These are phyloP conservation scores for Barnettozyma wickerhamii DNA, from an alignment of 805 yeast species.

Conservation along the genomic window DNA sequence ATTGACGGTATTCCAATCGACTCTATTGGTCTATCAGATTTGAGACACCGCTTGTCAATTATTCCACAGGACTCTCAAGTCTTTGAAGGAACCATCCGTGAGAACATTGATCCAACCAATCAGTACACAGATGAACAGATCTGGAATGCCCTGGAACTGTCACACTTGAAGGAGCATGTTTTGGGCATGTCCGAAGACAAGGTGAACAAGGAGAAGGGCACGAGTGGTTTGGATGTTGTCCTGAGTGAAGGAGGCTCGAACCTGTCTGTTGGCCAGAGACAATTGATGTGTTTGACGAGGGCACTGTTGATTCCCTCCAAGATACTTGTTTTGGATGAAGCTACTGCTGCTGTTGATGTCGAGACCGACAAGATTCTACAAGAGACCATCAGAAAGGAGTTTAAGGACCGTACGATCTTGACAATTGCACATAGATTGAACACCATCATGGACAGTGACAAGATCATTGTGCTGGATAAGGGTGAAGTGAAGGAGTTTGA, in stretches of 20 bases:
- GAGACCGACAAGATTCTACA: slow-evolving; percentile 77
- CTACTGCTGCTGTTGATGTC: slow-evolving; percentile 87
- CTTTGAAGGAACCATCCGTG: slow-evolving; percentile 80
- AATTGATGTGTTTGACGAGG: slow-evolving; percentile 76
- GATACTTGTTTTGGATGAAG: slow-evolving; percentile 74
- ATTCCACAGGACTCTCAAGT: slow-evolving; percentile 95
- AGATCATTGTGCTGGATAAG: slow-evolving; percentile 68
- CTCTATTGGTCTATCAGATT: slow-evolving; percentile 67
- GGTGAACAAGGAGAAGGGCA: slow-evolving; percentile 37
- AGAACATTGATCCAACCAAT: slow-evolving; percentile 80
- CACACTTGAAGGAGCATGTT: slow-evolving; percentile 72
- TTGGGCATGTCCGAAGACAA: slow-evolving; percentile 41
- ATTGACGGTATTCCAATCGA: slow-evolving; percentile 70
- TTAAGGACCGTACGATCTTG: slow-evolving; percentile 70
- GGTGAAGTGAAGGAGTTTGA: slow-evolving; percentile 78
- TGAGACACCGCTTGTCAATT: slow-evolving; percentile 73
- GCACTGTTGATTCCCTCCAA: slow-evolving; percentile 63
- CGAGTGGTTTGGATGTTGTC: slow-evolving; percentile 49
- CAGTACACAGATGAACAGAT: slow-evolving; percentile 66
- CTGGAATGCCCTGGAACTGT: slow-evolving; percentile 76
- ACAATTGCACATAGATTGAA: slow-evolving; percentile 85
- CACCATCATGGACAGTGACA: slow-evolving; percentile 78
- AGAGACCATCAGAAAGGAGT: slow-evolving; percentile 71
- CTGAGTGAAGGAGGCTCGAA: slow-evolving; percentile 67
- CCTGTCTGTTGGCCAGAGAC: slow-evolving; percentile 74